Percentiles rank a stretch among this genome's conserved stretches.
Evolutionary conservation across 2,329 filamentous ascomycete species (phyloP).

Genomic region (Reticulascus tulasneorum): DNA sequence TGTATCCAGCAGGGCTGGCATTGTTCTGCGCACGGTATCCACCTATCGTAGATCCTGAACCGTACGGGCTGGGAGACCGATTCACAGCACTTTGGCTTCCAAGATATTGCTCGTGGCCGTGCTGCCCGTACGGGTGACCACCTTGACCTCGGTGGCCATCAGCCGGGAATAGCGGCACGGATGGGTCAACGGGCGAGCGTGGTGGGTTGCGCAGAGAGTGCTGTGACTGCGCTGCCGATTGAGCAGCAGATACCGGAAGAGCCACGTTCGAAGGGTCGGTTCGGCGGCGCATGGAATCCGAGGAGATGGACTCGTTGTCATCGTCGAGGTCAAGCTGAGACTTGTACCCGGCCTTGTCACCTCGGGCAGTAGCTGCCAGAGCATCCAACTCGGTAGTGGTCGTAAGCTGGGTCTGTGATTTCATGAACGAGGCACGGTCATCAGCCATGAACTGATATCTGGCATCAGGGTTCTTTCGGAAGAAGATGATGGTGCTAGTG

Average conservation of each 20-base stretch:
- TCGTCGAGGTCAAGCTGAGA: slow-evolving; percentile 35
- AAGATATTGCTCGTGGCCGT: no score
- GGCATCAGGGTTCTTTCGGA: slow-evolving; percentile 90
- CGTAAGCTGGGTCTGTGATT: slow-evolving; percentile 78
- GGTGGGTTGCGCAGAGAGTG: slow-evolving; percentile 22
- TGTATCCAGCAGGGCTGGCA: slow-evolving; percentile 28
- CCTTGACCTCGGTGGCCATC: slow-evolving; percentile 27
- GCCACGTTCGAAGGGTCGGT: slow-evolving; percentile 18
- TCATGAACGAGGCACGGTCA: slow-evolving; percentile 95
- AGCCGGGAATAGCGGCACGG: slow-evolving; percentile 39
- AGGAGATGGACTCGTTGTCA: slow-evolving; percentile 37
- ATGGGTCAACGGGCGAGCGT: slow-evolving; percentile 36
- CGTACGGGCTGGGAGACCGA: slow-evolving; percentile 31
- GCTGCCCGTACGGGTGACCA: slow-evolving; percentile 8
- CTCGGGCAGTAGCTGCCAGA: slow-evolving; percentile 80
- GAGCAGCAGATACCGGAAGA: slow-evolving; percentile 22
- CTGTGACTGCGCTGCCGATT: slow-evolving; percentile 17
- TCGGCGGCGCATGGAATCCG: slow-evolving; percentile 32
- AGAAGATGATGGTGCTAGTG: slow-evolving; percentile 65
- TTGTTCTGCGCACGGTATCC: slow-evolving; percentile 26
- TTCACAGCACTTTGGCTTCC: no score
- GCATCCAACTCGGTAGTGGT: slow-evolving; percentile 84
- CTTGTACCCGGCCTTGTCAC: slow-evolving; percentile 56
- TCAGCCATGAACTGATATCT: slow-evolving; percentile 96
- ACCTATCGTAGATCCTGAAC: slow-evolving; percentile 23